These are phyloP conservation scores for Clarireedia paspali DNA, from an alignment of 2,329 filamentous ascomycete genomes.

Conservation along the genomic window DNA sequence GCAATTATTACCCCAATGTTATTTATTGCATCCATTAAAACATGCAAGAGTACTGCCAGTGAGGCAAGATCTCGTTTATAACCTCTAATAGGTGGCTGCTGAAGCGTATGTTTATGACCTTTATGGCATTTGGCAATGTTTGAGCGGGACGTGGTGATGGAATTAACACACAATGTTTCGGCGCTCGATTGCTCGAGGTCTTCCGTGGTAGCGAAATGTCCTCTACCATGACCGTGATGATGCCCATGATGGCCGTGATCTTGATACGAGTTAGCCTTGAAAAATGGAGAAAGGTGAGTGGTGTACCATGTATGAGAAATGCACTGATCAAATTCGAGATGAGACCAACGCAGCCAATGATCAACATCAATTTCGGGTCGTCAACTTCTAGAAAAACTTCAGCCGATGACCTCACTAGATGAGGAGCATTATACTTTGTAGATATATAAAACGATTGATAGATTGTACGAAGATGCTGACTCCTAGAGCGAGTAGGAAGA, in stretches of 20 bases:
- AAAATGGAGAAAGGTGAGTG: neutral
- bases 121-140: constrained; percentile 31
- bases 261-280: neutral
- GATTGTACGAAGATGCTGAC: constrained; percentile 68
- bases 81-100: constrained; percentile 20
- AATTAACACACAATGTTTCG: neutral
- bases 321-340: constrained; percentile 60
- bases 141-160: neutral
- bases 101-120: constrained; percentile 40
- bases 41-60: constrained; percentile 62
- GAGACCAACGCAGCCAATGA: constrained; percentile 62
- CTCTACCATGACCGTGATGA: neutral
- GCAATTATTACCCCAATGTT: constrained; percentile 69
- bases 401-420: neutral
- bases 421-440: constrained; percentile 38
- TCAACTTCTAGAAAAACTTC: constrained; percentile 44
- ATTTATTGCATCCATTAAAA: constrained; percentile 66
- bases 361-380: constrained; percentile 57
- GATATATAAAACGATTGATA: constrained; percentile 58
- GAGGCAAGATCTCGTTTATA: constrained; percentile 58
- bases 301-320: constrained; percentile 54
- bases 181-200: constrained; percentile 8
- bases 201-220: neutral
- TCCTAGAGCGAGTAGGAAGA: constrained; percentile 64
- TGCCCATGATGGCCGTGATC: constrained; percentile 14